Conservation (phyloP, 345 rosid genomes). For the Salix arbutifolia region DNA sequence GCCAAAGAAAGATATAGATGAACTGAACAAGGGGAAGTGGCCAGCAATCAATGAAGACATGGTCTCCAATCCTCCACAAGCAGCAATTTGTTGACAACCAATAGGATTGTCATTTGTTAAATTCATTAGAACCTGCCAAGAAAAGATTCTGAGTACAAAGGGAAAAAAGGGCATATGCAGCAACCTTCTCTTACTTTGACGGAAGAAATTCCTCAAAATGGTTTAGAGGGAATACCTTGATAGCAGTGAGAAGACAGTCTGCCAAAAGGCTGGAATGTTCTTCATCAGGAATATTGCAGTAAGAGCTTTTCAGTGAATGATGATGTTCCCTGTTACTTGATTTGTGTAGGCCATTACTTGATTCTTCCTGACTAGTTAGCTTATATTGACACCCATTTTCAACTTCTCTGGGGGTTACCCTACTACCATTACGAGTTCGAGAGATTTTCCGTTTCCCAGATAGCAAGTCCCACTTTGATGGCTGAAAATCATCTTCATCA, state of each 20-base stretch:
- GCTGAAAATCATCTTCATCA: conserved; percentile 66
- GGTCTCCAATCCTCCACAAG: conserved; percentile 75
- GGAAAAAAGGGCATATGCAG: not conserved
- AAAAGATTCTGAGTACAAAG: not conserved
- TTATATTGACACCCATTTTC: conserved; percentile 36
- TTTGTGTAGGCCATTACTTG: conserved; percentile 35
- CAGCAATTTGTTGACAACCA: conserved; percentile 84
- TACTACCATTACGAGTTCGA: conserved; percentile 32
- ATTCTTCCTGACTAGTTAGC: conserved; percentile 42
- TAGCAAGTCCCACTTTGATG: conserved; percentile 69
- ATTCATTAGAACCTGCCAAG: conserved; percentile 83
- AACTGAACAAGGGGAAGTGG: conserved; percentile 70
- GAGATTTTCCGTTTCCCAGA: conserved; percentile 48
- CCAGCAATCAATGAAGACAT: conserved; percentile 66
- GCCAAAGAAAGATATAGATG: conserved; percentile 33
- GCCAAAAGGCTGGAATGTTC: conserved; percentile 53
- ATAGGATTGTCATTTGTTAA: conserved; percentile 80
- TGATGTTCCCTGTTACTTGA: conserved; percentile 27
- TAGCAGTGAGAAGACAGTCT: conserved; percentile 87
- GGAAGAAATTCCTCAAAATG: not conserved
- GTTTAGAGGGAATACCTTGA: conserved; percentile 52
- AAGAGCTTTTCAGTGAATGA: conserved; percentile 35
- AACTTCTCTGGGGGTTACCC: conserved; percentile 27
- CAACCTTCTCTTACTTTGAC: not conserved
- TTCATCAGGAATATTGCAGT: conserved; percentile 37